phyloP scores from a whole-genome alignment of 768 basidiomycete species.

The Holtermanniella nyarrowii region DNA sequence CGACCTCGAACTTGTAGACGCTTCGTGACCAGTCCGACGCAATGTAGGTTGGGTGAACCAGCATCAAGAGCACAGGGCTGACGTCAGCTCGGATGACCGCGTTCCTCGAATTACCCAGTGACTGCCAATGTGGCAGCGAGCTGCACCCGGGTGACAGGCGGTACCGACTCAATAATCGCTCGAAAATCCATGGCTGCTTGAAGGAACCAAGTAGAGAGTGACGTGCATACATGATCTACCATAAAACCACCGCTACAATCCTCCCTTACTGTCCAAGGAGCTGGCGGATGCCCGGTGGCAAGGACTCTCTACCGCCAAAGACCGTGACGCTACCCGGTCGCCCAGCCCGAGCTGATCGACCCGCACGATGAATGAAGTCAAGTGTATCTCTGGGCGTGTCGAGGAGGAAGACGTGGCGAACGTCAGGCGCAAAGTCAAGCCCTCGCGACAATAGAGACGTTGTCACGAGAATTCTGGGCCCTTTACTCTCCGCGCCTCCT shows the following conservation, averaged over 20 bases:
- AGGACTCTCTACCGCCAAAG: slow-evolving; percentile 16
- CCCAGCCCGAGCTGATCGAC: slow-evolving; percentile 62
- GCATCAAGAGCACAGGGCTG: slow-evolving; percentile 32
- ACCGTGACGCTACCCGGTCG: slow-evolving; percentile 32
- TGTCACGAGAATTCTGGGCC: slow-evolving; percentile 57
- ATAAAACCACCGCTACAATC: too few relatives aligned
- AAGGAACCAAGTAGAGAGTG: not conserved
- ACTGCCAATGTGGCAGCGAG: slow-evolving; percentile 25
- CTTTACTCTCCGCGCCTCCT: not conserved
- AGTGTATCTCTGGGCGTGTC: slow-evolving; percentile 82
- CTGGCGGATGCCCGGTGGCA: not conserved
- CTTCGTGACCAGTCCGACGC: not conserved
- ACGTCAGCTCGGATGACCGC: not conserved
- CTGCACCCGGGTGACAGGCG: slow-evolving; percentile 34
- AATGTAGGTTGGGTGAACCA: slow-evolving; percentile 18
- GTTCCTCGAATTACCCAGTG: slow-evolving; percentile 24
- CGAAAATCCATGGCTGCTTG: slow-evolving; percentile 15
- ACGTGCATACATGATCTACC: too few relatives aligned
- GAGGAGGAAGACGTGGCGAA: slow-evolving; percentile 74
- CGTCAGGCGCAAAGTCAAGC: slow-evolving; percentile 68
- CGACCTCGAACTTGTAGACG: slow-evolving; percentile 14
- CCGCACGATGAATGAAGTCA: slow-evolving; percentile 86
- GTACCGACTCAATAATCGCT: slow-evolving; percentile 21
- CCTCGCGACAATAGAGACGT: slow-evolving; percentile 85
- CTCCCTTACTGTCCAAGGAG: not conserved